Conservation (phyloP, 495 filamentous ascomycete species). For the Parmelia sp. region DNA sequence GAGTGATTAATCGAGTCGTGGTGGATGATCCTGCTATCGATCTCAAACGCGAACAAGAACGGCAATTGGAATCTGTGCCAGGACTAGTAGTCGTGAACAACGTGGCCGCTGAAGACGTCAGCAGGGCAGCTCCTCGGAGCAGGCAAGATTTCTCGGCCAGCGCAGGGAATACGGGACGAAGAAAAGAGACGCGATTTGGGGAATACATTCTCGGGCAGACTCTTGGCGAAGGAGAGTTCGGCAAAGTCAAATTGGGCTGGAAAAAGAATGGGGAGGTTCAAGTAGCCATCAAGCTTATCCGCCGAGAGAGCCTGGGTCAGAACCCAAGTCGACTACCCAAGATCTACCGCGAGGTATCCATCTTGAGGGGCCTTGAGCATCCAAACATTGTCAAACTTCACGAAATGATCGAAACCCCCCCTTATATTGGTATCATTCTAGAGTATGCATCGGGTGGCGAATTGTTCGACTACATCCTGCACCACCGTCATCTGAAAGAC, state of each 20-base stretch:
- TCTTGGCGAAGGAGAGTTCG: constrained; percentile 97
- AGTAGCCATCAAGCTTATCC: constrained; percentile 97
- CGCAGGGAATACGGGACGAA: constrained; percentile 33
- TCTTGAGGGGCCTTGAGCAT: constrained; percentile 77
- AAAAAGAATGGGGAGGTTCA: constrained; percentile 89
- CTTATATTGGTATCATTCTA: constrained; percentile 94
- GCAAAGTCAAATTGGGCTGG: constrained; percentile 99
- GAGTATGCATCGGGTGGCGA: constrained; percentile 98
- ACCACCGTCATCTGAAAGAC: constrained; percentile 94
- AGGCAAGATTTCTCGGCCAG: constrained; percentile 68
- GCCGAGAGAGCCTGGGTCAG: constrained; percentile 75
- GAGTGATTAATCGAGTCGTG: constrained; percentile 70
- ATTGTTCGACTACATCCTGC: constrained; percentile 96
- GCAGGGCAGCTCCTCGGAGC: constrained; percentile 56
- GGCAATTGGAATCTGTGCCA: constrained; percentile 56
- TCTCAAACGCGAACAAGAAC: constrained; percentile 67
- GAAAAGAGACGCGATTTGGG: constrained; percentile 84
- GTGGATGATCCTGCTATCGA: constrained; percentile 76
- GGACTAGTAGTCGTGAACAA: constrained; percentile 50
- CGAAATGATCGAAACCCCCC: constrained; percentile 96
- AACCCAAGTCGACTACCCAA: constrained; percentile 88
- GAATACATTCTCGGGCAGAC: constrained; percentile 94
- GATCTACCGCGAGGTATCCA: constrained; percentile 93
- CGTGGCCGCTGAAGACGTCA: constrained; percentile 56
- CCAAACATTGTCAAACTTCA: constrained; percentile 96